A percentile compares a stretch with the other conserved stretches of the same genome.
These are phyloP conservation scores for Lunularia cruciata DNA, from an alignment of 225 moss, liverwort and hornwort genomes.

Conservation along the genomic window DNA sequence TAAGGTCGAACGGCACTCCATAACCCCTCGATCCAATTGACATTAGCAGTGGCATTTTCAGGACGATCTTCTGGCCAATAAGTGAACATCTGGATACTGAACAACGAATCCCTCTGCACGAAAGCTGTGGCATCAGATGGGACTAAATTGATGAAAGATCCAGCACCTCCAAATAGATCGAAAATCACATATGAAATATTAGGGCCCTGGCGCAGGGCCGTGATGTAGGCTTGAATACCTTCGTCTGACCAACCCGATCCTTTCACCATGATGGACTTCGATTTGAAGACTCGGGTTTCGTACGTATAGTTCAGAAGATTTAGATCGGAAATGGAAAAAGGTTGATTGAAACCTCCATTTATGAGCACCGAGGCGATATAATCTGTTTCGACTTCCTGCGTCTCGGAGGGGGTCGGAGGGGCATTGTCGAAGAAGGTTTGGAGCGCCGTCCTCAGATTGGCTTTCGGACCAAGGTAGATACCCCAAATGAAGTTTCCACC, in stretches of 20 bases:
- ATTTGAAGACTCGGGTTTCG: constrained; percentile 44
- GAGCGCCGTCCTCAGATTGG: constrained; percentile 19
- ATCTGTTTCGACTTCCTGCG: constrained; percentile 22
- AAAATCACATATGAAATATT: constrained; percentile 39
- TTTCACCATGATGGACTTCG: constrained; percentile 46
- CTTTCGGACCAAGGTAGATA: constrained; percentile 37
- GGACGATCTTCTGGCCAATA: constrained; percentile 35
- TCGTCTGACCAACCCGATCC: constrained; percentile 36
- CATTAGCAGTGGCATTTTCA: neutral
- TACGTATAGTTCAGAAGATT: constrained; percentile 23
- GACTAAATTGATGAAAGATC: constrained; percentile 49
- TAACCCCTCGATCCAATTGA: constrained; percentile 25
- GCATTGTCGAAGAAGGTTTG: constrained; percentile 32
- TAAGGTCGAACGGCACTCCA: constrained; percentile 39
- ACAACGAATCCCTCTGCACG: constrained; percentile 47
- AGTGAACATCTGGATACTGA: constrained; percentile 56
- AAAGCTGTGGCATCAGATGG: constrained; percentile 11
- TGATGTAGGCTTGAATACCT: constrained; percentile 47
- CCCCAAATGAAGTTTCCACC: constrained; percentile 48
- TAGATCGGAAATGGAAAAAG: neutral
- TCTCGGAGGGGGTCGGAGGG: neutral
- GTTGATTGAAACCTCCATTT: constrained; percentile 18
- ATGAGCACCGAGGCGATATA: constrained; percentile 53
- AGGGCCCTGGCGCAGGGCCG: constrained; percentile 29
- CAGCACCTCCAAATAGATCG: constrained; percentile 44